Percentiles rank a stretch among this genome's conserved stretches.
These are phyloP conservation scores for Alternaria sp. DNA, from an alignment of 2,329 filamentous ascomycete species.

Conservation along the genomic window DNA sequence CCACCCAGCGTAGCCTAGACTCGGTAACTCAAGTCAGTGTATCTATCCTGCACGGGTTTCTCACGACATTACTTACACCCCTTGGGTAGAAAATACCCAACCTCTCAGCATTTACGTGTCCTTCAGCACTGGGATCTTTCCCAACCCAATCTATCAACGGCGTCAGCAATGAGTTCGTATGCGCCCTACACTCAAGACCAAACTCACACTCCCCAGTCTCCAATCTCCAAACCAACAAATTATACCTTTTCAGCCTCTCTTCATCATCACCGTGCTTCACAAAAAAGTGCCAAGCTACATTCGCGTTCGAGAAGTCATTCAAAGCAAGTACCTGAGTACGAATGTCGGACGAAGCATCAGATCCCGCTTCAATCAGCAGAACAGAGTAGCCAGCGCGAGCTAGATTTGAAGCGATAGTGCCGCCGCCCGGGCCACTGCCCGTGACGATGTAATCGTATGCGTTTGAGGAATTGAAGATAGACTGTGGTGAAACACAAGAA, in stretches of 20 bases:
- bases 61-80: conserved; percentile 6
- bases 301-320: conserved; percentile 41
- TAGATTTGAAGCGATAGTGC: conserved; percentile 56
- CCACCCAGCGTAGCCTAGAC: conserved; percentile 22
- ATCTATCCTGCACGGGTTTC: background rate
- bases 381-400: conserved; percentile 64
- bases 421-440: conserved; percentile 52
- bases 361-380: conserved; percentile 62
- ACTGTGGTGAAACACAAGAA: no score
- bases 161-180: background rate
- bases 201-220: conserved; percentile 21
- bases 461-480: no score
- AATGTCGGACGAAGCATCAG: conserved; percentile 55
- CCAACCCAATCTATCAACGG: conserved; percentile 23
- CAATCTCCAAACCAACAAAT: conserved; percentile 21
- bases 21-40: background rate
- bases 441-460: conserved; percentile 50
- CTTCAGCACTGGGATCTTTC: conserved; percentile 18
- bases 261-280: conserved; percentile 65
- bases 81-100: conserved; percentile 30
- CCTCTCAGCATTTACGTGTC: conserved; percentile 48
- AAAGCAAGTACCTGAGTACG: conserved; percentile 60
- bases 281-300: conserved; percentile 66
- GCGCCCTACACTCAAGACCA: background rate
- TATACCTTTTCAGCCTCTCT: conserved; percentile 59